phyloP scores from a whole-genome alignment of 805 yeast species.

The Wickerhamiella galacta region DNA sequence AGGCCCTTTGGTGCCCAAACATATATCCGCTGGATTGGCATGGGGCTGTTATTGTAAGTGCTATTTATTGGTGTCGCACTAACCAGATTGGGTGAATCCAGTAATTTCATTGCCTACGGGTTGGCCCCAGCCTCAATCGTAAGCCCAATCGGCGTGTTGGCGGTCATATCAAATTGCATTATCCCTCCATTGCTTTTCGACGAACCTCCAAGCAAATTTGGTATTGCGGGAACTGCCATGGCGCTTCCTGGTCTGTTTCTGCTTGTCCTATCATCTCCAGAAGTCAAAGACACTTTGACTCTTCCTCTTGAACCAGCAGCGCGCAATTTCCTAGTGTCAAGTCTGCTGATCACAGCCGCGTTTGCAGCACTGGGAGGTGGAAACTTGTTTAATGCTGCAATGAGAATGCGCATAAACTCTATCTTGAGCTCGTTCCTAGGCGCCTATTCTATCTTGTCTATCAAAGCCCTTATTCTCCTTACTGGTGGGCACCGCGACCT shows the following conservation, averaged over 20 bases:
- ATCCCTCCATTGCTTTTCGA: conserved; percentile 33
- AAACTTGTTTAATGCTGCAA: no score
- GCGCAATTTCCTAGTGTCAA: neutral
- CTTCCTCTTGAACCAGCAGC: conserved; percentile 1
- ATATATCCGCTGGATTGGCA: conserved; percentile 28
- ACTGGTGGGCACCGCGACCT: conserved; percentile 12
- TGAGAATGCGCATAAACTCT: neutral
- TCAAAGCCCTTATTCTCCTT: conserved; percentile 26
- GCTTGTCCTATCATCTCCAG: conserved; percentile 25
- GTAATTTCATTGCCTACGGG: conserved; percentile 34
- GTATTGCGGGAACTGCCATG: conserved; percentile 25
- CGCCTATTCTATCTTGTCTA: conserved; percentile 30
- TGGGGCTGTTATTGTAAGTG: conserved; percentile 24
- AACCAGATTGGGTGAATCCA: conserved; percentile 26
- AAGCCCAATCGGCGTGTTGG: conserved; percentile 34
- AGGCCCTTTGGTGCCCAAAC: conserved; percentile 11
- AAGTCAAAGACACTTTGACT: conserved; percentile 1
- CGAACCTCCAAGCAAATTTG: conserved; percentile 23
- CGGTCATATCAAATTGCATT: conserved; percentile 31
- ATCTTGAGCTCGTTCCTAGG: conserved; percentile 27
- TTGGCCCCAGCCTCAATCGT: conserved; percentile 32
- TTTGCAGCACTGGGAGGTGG: no score
- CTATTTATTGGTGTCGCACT: neutral
- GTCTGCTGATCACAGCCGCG: no score
- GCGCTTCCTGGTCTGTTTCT: conserved; percentile 29